Evolutionary conservation across 164 flowering plant genomes (phyloP).

Genomic region (Chimonanthus praecox): DNA sequence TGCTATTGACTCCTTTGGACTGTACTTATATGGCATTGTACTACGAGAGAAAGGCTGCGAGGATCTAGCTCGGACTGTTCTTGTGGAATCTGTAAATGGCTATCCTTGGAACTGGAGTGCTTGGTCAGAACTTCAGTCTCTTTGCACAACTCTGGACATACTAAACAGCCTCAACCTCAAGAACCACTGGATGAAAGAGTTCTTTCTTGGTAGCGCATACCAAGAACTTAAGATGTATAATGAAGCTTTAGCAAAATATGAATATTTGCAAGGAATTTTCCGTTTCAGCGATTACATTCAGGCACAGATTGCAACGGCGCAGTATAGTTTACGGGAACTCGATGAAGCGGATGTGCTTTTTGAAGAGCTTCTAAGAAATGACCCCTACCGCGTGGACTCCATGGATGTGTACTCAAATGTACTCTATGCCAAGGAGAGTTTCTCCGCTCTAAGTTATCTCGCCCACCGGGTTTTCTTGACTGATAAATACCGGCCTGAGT

Average conservation of each 20-base stretch:
- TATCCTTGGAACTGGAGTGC: conserved; percentile 99
- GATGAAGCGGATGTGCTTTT: conserved; percentile 88
- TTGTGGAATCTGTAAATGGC: conserved; percentile 85
- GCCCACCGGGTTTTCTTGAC: conserved; percentile 84
- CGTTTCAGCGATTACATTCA: conserved; percentile 76
- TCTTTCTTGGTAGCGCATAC: conserved; percentile 76
- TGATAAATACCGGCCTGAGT: conserved; percentile 95
- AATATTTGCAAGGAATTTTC: conserved; percentile 63
- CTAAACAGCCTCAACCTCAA: conserved; percentile 66
- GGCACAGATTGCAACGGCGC: conserved; percentile 87
- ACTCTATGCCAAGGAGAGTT: conserved; percentile 87
- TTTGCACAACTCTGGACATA: conserved; percentile 66
- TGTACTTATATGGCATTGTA: conserved; percentile 83
- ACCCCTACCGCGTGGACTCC: conserved; percentile 86
- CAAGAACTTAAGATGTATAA: conserved; percentile 88
- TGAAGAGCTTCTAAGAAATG: conserved; percentile 79
- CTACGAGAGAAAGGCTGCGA: conserved; percentile 82
- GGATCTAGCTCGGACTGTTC: conserved; percentile 70
- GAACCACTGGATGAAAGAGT: conserved; percentile 98
- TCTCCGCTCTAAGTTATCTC: conserved; percentile 78
- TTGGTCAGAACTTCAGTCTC: conserved; percentile 85
- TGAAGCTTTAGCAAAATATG: conserved; percentile 72
- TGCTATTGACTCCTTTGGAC: conserved; percentile 73
- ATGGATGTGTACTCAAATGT: conserved; percentile 99
- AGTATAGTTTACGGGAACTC: conserved; percentile 83